phyloP scores from a whole-genome alignment of 495 filamentous ascomycete species.

The Hyaloscypha finlandica region DNA sequence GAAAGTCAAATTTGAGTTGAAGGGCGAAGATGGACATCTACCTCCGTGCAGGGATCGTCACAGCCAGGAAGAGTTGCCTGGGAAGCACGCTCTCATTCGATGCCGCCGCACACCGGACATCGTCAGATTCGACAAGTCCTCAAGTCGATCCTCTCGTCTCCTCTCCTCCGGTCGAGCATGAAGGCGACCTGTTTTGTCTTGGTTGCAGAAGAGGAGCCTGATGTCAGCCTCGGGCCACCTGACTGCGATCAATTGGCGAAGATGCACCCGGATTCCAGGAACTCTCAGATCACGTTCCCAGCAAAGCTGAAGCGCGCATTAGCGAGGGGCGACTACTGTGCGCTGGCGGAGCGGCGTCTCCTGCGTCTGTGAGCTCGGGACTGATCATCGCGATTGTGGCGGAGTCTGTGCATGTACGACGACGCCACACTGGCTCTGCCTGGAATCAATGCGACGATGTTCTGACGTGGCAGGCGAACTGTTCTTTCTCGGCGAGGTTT shows the following conservation, averaged over 20 bases:
- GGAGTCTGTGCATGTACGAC: conserved; percentile 24
- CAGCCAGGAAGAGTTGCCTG: neutral
- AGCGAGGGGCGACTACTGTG: conserved; percentile 23
- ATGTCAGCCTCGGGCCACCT: conserved; percentile 4
- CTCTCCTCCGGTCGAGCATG: neutral
- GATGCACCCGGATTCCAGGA: conserved; percentile 9
- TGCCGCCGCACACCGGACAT: neutral
- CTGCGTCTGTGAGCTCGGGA: neutral
- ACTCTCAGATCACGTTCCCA: conserved; percentile 16
- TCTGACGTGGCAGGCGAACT: conserved; percentile 30
- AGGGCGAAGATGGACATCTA: neutral
- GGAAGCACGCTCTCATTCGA: neutral
- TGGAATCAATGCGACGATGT: conserved; percentile 18
- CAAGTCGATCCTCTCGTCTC: neutral
- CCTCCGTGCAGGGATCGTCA: conserved; percentile 7
- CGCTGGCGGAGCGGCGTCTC: conserved; percentile 16
- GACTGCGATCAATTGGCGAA: neutral
- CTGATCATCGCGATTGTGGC: conserved; percentile 25
- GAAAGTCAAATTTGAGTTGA: conserved; percentile 4
- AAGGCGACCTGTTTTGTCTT: neutral
- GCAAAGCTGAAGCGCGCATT: conserved; percentile 32
- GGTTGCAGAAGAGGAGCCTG: conserved; percentile 4
- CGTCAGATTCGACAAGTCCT: neutral
- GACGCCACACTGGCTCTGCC: conserved; percentile 21
- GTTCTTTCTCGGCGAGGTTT: neutral